Evolutionary conservation across 805 yeast species (phyloP).

Genomic region (Kregervanrija pseudodelftensis): DNA sequence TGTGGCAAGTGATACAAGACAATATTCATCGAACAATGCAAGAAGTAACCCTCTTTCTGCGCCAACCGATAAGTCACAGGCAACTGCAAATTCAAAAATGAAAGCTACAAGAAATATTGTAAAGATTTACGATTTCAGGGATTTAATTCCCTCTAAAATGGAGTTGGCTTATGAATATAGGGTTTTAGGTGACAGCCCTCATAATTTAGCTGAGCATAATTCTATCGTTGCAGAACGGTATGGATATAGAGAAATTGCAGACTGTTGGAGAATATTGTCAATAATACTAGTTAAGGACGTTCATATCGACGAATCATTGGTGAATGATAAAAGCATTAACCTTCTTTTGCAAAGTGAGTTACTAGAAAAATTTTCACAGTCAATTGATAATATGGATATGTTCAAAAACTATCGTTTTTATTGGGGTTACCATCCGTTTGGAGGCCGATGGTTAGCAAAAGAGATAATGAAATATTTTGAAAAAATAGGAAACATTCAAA

Average conservation of each 20-base stretch:
- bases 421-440: conserved; percentile 83
- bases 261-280: conserved; percentile 66
- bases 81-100: conserved; percentile 19
- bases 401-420: conserved; percentile 30
- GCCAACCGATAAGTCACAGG: conserved; percentile 30
- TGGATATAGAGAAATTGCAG: conserved; percentile 57
- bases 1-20: conserved; percentile 23
- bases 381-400: conserved; percentile 8
- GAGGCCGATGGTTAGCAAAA: conserved; percentile 56
- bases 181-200: conserved; percentile 57
- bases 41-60: conserved; percentile 29
- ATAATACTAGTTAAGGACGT: conserved; percentile 39
- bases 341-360: conserved; percentile 10
- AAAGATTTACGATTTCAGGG: conserved; percentile 54
- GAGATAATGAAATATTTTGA: conserved; percentile 62
- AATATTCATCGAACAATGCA: conserved; percentile 15
- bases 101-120: conserved; percentile 44
- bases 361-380: conserved; percentile 11
- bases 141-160: conserved; percentile 68
- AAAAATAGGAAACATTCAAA: conserved; percentile 61
- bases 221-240: conserved; percentile 59
- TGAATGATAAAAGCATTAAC: conserved; percentile 5
- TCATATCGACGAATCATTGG: conserved; percentile 13
- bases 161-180: conserved; percentile 64
- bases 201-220: conserved; percentile 60